phyloP scores from a whole-genome alignment of 305 asterid species.

The Fraxinus velutina region DNA sequence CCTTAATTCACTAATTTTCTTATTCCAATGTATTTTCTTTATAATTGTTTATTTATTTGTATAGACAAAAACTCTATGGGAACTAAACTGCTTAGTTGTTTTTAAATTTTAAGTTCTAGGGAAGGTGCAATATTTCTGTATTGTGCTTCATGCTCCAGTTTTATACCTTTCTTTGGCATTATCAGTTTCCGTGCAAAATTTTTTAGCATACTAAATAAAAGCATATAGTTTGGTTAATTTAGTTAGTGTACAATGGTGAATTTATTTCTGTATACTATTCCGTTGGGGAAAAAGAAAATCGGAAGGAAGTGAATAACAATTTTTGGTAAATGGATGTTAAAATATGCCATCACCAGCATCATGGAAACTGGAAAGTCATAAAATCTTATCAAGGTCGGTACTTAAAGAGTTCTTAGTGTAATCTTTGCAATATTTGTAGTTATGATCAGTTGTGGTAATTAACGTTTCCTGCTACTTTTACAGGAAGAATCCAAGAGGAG shows the following conservation, averaged over 20 bases:
- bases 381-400: not conserved
- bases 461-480: slow-evolving; percentile 18
- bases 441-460: slow-evolving; percentile 10
- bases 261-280: not conserved
- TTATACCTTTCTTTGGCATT: not conserved
- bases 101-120: not conserved
- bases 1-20: not conserved
- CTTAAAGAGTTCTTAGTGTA: not conserved
- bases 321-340: not conserved
- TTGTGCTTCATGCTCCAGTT: not conserved
- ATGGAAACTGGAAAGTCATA: not conserved
- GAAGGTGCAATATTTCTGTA: not conserved
- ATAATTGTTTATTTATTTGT: not conserved
- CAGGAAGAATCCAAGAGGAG: slow-evolving; percentile 91
- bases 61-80: not conserved
- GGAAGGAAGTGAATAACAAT: not conserved
- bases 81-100: not conserved
- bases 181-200: not conserved
- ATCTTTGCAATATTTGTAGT: slow-evolving; percentile 3
- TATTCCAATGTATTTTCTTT: not conserved
- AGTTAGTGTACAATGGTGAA: not conserved
- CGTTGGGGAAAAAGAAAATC: not conserved
- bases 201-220: not conserved
- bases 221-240: not conserved
- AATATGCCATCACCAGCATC: not conserved